Base-by-base conservation (phyloP, 257 asterid genomes). In the Ehretia macrophylla region DNA sequence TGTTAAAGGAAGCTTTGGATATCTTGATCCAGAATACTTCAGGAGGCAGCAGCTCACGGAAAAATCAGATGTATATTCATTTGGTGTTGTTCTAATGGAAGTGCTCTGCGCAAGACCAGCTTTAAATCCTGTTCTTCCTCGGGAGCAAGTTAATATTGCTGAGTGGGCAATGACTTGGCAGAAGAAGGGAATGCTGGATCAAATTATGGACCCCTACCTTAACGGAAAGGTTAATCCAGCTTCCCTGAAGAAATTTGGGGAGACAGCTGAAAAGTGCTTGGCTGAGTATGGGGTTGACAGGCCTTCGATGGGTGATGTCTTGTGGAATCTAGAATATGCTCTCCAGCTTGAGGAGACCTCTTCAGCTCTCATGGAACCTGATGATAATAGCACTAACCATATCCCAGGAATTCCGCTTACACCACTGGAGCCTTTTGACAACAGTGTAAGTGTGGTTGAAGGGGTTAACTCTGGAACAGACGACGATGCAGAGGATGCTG, bases 301-400 rank as follows among this genome's bases (percentile, higher is more conserved):
- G 67, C 83, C 83, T 66, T 78, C 83, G 1, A 78, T 78, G 83
- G 83, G 83, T 11, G 83, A 78, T n/a, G 80, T 78, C n/a, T 58
- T 78, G 14, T 78, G 83, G 83, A 78, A 78, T 17, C 45, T 78
- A 5, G 83, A 78, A 64, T 78, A 78, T 9, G 76, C 80, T 20
- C 73, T 78, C 52, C 83, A 78, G 66, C 78, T 78, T 44, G 80
- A 78, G 60, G 80, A 78, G 63, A 65, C 78, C 23, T 67, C 78
- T 0, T 74, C 78, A 42, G 83, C 80, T 10, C 71, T 78, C 40
- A 44, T 67, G 59, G 83, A 78, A 51, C 73, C 83, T 13, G 67
- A 74, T 12, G 83, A 78, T 56, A 78, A 71, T 66, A 78, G 83
- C 55, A 78, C 80, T 12, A 78, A 78, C 57, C 80, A 78, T 66